phyloP scores from a whole-genome alignment of 139 green algal genomes.

The Bryopsis sp. region DNA sequence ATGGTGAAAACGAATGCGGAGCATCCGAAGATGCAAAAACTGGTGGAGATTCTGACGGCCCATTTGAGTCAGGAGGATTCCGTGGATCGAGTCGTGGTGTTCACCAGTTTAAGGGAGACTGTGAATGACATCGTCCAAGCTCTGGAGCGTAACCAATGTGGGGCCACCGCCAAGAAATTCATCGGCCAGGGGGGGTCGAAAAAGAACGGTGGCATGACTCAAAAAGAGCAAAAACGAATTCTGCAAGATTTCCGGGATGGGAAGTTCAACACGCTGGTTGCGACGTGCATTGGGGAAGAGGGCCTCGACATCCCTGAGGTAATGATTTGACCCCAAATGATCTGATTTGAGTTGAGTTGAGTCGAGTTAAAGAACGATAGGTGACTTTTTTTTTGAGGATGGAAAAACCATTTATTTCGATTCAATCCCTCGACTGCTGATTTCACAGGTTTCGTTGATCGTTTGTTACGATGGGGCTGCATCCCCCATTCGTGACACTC shows the following conservation, averaged over 20 bases:
- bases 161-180: slow-evolving; percentile 37
- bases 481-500: slow-evolving; percentile 65
- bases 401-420: too few species aligned
- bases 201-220: slow-evolving; percentile 28
- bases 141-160: slow-evolving; percentile 39
- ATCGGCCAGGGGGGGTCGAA: slow-evolving; percentile 3
- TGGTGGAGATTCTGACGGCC: slow-evolving; percentile 42
- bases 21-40: slow-evolving; percentile 53
- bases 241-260: slow-evolving; percentile 46
- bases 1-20: slow-evolving; percentile 18
- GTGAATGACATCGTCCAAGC: slow-evolving; percentile 59
- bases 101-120: slow-evolving; percentile 60
- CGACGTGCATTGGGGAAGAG: slow-evolving; percentile 93
- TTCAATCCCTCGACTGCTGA: too few species aligned
- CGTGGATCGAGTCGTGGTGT: slow-evolving; percentile 60
- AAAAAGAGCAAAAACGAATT: slow-evolving; percentile 53
- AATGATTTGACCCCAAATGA: too few species aligned
- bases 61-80: slow-evolving; percentile 36
- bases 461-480: slow-evolving; percentile 79
- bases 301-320: slow-evolving; percentile 91
- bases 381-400: too few species aligned
- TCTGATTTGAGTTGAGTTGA: too few species aligned
- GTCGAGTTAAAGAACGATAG: too few species aligned
- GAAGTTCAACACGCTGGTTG: slow-evolving; percentile 73
- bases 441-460: slow-evolving; percentile 79